Evolutionary conservation across 208 protist species (phyloP), one percentile per base, ranked within the genome.

Genomic region (Zelonia costaricensis): DNA sequence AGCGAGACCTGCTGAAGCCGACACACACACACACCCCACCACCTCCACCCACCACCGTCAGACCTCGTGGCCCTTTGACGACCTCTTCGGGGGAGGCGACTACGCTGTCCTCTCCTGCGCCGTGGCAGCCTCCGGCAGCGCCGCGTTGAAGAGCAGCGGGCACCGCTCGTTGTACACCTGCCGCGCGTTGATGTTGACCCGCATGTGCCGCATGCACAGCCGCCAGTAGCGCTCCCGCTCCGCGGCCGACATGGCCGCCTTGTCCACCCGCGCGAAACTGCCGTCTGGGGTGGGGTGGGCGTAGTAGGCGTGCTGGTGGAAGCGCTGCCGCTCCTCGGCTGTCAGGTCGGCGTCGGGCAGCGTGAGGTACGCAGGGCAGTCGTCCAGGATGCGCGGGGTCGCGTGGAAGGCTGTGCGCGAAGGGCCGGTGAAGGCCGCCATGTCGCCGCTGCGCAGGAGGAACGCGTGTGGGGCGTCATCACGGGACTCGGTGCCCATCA

Each of bases 171-270:
- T 45, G 73, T 92, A 93, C 45, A 95, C 89, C 66, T 95, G 89
- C 13, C 89, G 69, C 6, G 78, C 89, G 49, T 92, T 95, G 53
- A 95, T 92, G 66, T 95, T 95, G 40, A 95, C 66, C 0, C 89
- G 89, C 78, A 95, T 76, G 59, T 92, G 84, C 10, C 74, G 82
- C 86, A 95, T 95, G 56, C 81, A 86, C 27, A 87, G 61, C 8
- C 84, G 54, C 89, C 89, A 95, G 71, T 94, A 94, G 0, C 80
- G 63, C 58, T 92, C 88, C 38, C 40, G 33, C 25, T 73, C 80
- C 45, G 57, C 66, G 18, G 52, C 63, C n/a, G 62, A 45, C 74
- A 85, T 74, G 2, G 4, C 10, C 0, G 20, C 28, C 56, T 74
- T 69, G 9, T 80, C 61, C 30, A 91, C 74, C 7, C 8, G 51